Conservation (phyloP, 1,284 basidiomycete species). For the Butyriboletus appendiculatus region DNA sequence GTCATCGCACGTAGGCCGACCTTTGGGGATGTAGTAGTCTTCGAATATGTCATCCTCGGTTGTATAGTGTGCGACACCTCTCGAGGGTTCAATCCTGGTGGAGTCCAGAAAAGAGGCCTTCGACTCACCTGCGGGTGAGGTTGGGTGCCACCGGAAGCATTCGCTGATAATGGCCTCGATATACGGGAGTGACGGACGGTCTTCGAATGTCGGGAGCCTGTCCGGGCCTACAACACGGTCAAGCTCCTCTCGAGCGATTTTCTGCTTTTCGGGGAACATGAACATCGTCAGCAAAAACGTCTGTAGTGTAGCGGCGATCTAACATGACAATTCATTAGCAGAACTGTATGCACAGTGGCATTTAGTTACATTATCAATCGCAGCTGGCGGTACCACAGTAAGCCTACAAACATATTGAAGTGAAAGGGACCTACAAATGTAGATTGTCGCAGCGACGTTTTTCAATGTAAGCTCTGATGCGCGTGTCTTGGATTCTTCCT, state of each 20-base stretch:
- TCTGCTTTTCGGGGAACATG: conserved; percentile 5
- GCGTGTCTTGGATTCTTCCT: conserved; percentile 1
- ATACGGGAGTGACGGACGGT: conserved; percentile 9
- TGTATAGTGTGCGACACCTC: conserved; percentile 6
- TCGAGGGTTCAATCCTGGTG: neutral
- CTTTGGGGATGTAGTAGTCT: conserved; percentile 3
- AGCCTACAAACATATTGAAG: neutral
- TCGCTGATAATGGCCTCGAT: conserved; percentile 10
- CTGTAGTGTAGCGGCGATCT: conserved; percentile 4
- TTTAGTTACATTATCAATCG: neutral
- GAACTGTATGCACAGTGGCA: neutral
- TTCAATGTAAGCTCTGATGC: neutral
- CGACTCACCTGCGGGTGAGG: conserved; percentile 6
- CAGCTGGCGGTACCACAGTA: neutral
- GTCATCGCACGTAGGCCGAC: neutral
- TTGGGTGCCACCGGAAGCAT: conserved; percentile 12
- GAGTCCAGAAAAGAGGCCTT: neutral
- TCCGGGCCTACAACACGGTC: conserved; percentile 2
- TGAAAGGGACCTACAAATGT: neutral
- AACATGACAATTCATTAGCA: neutral
- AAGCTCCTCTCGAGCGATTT: conserved; percentile 3
- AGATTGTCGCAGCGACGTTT: neutral
- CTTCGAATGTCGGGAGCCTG: conserved; percentile 11
- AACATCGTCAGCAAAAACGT: conserved; percentile 3
- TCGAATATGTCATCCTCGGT: conserved; percentile 6